A percentile compares a stretch with the other conserved stretches of the same genome.
phyloP scores from a whole-genome alignment of 1,284 basidiomycete species.

The Moesziomyces aphidis region DNA sequence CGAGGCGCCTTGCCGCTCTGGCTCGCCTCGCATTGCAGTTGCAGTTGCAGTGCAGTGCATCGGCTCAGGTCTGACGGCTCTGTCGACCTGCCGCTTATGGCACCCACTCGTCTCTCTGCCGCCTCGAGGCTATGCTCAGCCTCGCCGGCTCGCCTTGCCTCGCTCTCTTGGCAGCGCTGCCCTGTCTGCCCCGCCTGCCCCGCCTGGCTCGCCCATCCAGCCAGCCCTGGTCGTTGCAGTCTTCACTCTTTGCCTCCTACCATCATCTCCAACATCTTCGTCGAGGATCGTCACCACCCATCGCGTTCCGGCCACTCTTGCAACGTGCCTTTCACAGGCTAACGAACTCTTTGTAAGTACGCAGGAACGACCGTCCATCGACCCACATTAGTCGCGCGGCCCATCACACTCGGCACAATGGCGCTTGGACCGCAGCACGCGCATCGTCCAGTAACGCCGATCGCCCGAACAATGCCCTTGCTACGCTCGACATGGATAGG shows the following conservation, averaged over 20 bases:
- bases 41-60: no score
- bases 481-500: not conserved
- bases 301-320: slow-evolving; percentile 12
- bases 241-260: slow-evolving; percentile 6
- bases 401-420: not conserved
- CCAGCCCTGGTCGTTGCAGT: slow-evolving; percentile 6
- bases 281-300: slow-evolving; percentile 21
- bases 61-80: no score
- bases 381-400: not conserved
- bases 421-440: not conserved
- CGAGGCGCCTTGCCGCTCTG: no score
- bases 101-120: no score
- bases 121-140: slow-evolving; percentile 1
- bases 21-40: no score
- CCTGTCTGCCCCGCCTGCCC: slow-evolving; percentile 2
- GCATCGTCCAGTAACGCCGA: not conserved
- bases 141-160: not conserved
- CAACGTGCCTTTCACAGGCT: slow-evolving; percentile 38
- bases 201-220: not conserved
- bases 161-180: not conserved
- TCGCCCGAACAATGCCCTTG: not conserved
- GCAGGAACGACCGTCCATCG: not conserved
- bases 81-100: no score
- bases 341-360: slow-evolving; percentile 41
- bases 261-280: slow-evolving; percentile 25